phyloP scores from a whole-genome alignment of 2,329 filamentous ascomycete genomes.

The Paraphaeosphaeria sporulosa region DNA sequence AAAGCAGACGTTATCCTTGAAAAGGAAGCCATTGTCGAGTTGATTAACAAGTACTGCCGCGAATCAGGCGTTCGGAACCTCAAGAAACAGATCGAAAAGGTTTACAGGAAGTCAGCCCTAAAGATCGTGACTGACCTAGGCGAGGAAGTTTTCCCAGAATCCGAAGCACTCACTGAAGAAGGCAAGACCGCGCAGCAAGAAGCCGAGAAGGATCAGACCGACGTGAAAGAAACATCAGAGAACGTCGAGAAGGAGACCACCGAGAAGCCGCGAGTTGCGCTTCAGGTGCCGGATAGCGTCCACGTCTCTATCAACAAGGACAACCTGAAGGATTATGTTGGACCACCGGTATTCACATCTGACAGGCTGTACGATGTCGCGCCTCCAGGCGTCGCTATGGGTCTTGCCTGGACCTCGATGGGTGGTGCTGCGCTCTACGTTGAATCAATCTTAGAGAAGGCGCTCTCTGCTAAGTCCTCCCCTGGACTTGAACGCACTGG shows the following conservation, averaged over 20 bases:
- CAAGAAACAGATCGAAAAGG: slow-evolving; percentile 99
- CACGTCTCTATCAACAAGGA: slow-evolving; percentile 87
- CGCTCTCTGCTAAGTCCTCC: slow-evolving; percentile 75
- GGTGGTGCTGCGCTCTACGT: slow-evolving; percentile 96
- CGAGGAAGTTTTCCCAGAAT: slow-evolving; percentile 81
- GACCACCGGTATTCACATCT: slow-evolving; percentile 92
- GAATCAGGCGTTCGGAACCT: slow-evolving; percentile 97
- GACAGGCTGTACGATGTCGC: slow-evolving; percentile 94
- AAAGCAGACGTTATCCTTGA: slow-evolving; percentile 88
- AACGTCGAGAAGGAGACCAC: slow-evolving; percentile 66
- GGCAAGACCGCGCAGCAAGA: slow-evolving; percentile 80
- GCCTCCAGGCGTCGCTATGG: slow-evolving; percentile 95
- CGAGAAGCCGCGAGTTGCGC: slow-evolving; percentile 73
- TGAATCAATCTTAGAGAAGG: slow-evolving; percentile 90
- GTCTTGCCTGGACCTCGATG: slow-evolving; percentile 96
- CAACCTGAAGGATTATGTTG: slow-evolving; percentile 95
- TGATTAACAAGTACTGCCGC: slow-evolving; percentile 98
- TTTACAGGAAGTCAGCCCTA: slow-evolving; percentile 94
- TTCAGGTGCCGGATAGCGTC: slow-evolving; percentile 86
- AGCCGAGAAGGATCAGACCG: slow-evolving; percentile 69
- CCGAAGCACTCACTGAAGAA: slow-evolving; percentile 82
- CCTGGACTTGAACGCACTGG: slow-evolving; percentile 90
- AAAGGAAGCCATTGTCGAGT: slow-evolving; percentile 87
- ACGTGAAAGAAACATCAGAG: slow-evolving; percentile 68
- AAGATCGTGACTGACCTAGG: slow-evolving; percentile 97